Evolutionary conservation across 352 stramenopile genomes (phyloP).

Genomic region (Phytopythium vexans): DNA sequence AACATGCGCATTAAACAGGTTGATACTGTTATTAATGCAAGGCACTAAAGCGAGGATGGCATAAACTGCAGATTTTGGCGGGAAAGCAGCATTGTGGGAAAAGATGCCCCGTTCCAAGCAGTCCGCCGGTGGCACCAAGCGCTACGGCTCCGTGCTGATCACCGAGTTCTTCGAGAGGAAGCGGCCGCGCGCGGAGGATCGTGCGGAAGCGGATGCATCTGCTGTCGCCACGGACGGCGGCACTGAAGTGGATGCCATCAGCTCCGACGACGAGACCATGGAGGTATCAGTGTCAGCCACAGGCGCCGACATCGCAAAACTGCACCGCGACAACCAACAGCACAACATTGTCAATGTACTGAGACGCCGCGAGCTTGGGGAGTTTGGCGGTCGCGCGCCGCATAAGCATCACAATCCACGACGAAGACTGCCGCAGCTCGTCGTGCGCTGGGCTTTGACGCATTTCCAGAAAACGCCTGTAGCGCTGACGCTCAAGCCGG

Average conservation of each 20-base stretch:
- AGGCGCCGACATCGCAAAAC: no score
- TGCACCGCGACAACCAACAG: constrained; percentile 9
- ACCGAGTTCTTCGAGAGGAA: constrained; percentile 74
- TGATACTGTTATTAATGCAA: neutral
- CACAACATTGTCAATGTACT: constrained; percentile 37
- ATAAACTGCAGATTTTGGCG: no score
- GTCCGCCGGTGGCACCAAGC: neutral
- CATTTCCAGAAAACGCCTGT: constrained; percentile 42
- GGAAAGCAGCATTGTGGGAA: neutral
- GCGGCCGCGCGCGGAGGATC: constrained; percentile 10
- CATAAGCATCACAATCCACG: constrained; percentile 13
- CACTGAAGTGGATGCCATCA: constrained; percentile 13
- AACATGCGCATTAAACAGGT: no score
- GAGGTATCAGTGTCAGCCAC: neutral
- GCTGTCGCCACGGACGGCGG: neutral
- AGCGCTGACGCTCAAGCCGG: constrained; percentile 34
- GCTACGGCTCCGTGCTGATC: constrained; percentile 30
- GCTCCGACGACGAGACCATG: constrained; percentile 1
- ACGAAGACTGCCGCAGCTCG: constrained; percentile 36
- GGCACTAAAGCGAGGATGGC: no score
- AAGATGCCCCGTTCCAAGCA: neutral
- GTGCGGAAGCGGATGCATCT: neutral
- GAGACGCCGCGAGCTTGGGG: constrained; percentile 41
- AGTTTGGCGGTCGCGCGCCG: constrained; percentile 8
- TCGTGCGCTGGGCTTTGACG: constrained; percentile 46